phyloP scores from a whole-genome alignment of 441 rosid species.

The Populus hybrid region DNA sequence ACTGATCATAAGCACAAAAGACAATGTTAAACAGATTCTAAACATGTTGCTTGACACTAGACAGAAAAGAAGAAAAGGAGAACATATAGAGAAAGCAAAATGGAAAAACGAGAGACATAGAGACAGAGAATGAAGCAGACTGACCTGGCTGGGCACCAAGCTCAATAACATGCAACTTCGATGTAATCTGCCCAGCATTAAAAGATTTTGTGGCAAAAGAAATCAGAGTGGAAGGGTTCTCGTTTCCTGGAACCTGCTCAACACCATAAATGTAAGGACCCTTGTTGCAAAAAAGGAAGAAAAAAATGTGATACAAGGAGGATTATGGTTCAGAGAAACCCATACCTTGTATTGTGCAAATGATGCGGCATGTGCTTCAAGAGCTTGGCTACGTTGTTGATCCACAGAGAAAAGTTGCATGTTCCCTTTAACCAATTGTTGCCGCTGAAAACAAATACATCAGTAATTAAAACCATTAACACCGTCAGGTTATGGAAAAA shows the following conservation, averaged over 20 bases:
- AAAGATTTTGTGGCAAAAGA: slow-evolving; percentile 83
- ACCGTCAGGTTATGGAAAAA: neutral
- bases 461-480: slow-evolving; percentile 3
- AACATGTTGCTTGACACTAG: neutral
- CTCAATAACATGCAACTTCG: slow-evolving; percentile 96
- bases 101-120: neutral
- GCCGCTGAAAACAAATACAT: slow-evolving; percentile 50
- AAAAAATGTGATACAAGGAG: neutral
- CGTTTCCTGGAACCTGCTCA: slow-evolving; percentile 90
- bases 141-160: slow-evolving; percentile 99
- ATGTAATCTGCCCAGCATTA: slow-evolving; percentile 91
- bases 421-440: slow-evolving; percentile 94
- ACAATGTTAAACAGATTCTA: neutral
- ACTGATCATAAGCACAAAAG: neutral
- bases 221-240: slow-evolving; percentile 87
- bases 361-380: slow-evolving; percentile 99
- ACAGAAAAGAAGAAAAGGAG: neutral
- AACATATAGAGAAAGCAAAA: neutral
- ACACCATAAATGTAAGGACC: neutral
- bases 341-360: slow-evolving; percentile 87
- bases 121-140: slow-evolving; percentile 14
- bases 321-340: slow-evolving; percentile 9
- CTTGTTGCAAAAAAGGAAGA: neutral
- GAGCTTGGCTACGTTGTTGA: slow-evolving; percentile 99
- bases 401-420: slow-evolving; percentile 99